Evolutionary conservation across 345 rosid genomes (phyloP).

Genomic region (Balakata baccata): DNA sequence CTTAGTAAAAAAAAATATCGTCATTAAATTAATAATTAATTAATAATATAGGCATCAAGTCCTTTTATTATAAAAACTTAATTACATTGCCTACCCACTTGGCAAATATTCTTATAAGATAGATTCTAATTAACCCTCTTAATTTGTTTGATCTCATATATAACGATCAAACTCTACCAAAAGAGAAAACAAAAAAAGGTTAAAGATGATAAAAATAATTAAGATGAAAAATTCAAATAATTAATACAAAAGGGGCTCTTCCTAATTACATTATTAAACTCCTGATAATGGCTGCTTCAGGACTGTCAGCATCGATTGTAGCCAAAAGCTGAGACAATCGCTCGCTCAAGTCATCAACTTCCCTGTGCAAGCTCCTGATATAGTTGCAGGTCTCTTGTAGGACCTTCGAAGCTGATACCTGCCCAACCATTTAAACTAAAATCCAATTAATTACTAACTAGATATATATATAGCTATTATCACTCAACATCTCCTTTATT

Average conservation of each 20-base stretch:
- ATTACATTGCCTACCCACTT: constrained; percentile 24
- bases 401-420: constrained; percentile 91
- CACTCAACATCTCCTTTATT: neutral
- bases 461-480: no score
- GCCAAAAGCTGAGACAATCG: constrained; percentile 79
- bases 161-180: constrained; percentile 29
- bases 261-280: constrained; percentile 62
- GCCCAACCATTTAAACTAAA: constrained; percentile 1
- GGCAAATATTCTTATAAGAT: constrained; percentile 1
- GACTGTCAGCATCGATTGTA: constrained; percentile 76
- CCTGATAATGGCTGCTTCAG: constrained; percentile 91
- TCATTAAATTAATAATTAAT: no score
- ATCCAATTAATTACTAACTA: neutral
- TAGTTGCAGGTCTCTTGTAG: constrained; percentile 95
- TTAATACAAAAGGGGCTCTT: neutral
- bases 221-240: neutral
- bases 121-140: neutral
- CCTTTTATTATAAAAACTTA: constrained; percentile 36
- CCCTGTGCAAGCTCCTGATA: constrained; percentile 79
- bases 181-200: neutral
- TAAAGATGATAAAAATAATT: neutral
- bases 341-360: constrained; percentile 86
- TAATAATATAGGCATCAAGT: constrained; percentile 37
- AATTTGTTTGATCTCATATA: constrained; percentile 30
- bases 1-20: no score